Evolutionary conservation across 2,329 filamentous ascomycete species (phyloP).

Genomic region (Penicillium rolfsii): DNA sequence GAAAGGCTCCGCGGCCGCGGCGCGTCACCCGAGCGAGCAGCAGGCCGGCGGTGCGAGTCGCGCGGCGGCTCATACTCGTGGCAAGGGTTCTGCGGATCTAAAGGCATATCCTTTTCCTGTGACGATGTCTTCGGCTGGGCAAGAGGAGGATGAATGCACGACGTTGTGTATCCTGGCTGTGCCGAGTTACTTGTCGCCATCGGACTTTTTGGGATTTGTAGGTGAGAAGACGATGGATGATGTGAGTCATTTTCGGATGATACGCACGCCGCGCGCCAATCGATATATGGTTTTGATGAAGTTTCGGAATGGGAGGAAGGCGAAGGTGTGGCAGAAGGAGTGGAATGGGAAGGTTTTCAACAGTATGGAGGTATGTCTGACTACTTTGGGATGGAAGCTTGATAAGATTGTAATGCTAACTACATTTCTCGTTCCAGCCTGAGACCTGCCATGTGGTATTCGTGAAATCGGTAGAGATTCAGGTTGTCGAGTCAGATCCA

Average conservation of each 20-base stretch:
- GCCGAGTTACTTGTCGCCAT: constrained; percentile 88
- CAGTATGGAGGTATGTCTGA: constrained; percentile 72
- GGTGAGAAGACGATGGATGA: constrained; percentile 83
- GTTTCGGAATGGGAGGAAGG: constrained; percentile 75
- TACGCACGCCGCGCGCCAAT: constrained; percentile 85
- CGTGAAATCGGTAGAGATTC: constrained; percentile 87
- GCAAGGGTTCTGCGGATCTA: constrained; percentile 10
- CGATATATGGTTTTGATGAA: constrained; percentile 96
- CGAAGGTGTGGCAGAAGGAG: constrained; percentile 77
- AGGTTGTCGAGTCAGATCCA: constrained; percentile 58
- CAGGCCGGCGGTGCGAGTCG: constrained; percentile 30
- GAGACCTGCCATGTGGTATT: constrained; percentile 96
- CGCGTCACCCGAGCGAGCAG: constrained; percentile 33
- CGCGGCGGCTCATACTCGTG: constrained; percentile 9
- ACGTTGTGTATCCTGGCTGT: constrained; percentile 93
- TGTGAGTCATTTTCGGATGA: constrained; percentile 92
- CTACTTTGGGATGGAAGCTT: background rate
- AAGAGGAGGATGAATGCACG: constrained; percentile 66
- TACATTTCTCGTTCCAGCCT: constrained; percentile 56
- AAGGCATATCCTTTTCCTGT: constrained; percentile 26
- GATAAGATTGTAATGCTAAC: constrained; percentile 15
- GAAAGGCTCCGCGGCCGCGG: constrained; percentile 43
- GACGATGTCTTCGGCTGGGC: constrained; percentile 13
- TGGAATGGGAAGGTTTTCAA: constrained; percentile 96
- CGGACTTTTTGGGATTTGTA: constrained; percentile 88